phyloP scores from a whole-genome alignment of 208 protist species.

The Crithidia acanthocephali region DNA sequence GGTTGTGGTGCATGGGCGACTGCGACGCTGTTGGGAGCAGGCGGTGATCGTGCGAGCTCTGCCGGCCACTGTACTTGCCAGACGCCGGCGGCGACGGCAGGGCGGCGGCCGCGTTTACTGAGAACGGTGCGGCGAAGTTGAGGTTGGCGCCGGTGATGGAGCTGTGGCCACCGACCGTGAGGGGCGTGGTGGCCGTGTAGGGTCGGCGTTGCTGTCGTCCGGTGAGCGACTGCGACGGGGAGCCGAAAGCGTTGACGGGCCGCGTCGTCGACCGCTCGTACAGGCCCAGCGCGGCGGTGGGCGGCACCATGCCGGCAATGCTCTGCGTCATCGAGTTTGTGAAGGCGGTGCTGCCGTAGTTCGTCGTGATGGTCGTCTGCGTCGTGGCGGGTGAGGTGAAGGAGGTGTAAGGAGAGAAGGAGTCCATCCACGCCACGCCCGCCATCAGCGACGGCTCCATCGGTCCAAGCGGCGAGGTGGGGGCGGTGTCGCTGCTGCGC shows the following conservation, averaged over 20 bases:
- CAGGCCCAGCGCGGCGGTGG: background rate
- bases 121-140: background rate
- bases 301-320: background rate
- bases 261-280: background rate
- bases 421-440: conserved; percentile 24
- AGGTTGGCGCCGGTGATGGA: background rate
- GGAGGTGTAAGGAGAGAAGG: conserved; percentile 21
- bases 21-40: background rate
- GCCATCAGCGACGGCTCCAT: conserved; percentile 31
- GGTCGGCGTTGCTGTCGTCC: conserved; percentile 7
- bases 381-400: conserved; percentile 10
- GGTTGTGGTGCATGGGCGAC: too few relatives aligned
- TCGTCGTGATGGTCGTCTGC: conserved; percentile 11
- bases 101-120: background rate
- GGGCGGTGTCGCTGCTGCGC: background rate
- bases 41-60: background rate
- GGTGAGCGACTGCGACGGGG: conserved; percentile 15
- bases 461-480: conserved; percentile 3
- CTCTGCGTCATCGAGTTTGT: conserved; percentile 14
- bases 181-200: background rate
- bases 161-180: background rate
- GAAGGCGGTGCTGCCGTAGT: conserved; percentile 19
- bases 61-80: conserved; percentile 5
- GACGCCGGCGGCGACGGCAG: background rate
- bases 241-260: background rate